Conservation (phyloP, 192 early-diverging fungal species). For the Geosiphon pyriformis region DNA sequence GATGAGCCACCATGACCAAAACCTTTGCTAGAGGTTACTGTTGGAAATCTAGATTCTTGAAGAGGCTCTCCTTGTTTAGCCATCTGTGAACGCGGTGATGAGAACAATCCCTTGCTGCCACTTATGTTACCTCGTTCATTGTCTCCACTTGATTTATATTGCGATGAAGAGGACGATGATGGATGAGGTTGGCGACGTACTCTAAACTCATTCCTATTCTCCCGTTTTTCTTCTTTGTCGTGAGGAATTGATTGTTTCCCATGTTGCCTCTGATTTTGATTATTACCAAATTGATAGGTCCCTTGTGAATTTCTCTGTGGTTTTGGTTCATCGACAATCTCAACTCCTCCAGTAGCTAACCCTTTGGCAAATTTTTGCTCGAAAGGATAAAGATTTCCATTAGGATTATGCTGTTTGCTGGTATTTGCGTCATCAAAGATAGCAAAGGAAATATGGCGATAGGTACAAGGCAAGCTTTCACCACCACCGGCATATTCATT, state of each 20-base stretch:
- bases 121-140: not conserved
- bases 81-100: not conserved
- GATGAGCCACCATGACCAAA: too few relatives aligned
- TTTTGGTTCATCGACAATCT: not conserved
- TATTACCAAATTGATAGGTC: too few relatives aligned
- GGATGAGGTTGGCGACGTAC: too few relatives aligned
- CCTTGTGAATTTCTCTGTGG: too few relatives aligned
- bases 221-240: too few relatives aligned
- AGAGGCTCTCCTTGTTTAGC: not conserved
- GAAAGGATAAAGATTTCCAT: constrained; percentile 1
- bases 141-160: not conserved
- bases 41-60: too few relatives aligned
- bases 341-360: not conserved
- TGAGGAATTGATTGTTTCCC: too few relatives aligned
- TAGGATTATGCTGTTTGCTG: not conserved
- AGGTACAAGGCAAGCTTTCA: not conserved
- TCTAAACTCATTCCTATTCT: not conserved
- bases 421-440: constrained; percentile 2
- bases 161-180: not conserved
- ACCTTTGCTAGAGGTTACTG: too few relatives aligned
- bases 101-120: not conserved
- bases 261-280: too few relatives aligned
- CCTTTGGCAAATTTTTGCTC: not conserved
- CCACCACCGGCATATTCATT: constrained; percentile 35
- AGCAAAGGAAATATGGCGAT: constrained; percentile 1